Conservation (phyloP, 805 yeast species). For the Candida krabiensis region DNA sequence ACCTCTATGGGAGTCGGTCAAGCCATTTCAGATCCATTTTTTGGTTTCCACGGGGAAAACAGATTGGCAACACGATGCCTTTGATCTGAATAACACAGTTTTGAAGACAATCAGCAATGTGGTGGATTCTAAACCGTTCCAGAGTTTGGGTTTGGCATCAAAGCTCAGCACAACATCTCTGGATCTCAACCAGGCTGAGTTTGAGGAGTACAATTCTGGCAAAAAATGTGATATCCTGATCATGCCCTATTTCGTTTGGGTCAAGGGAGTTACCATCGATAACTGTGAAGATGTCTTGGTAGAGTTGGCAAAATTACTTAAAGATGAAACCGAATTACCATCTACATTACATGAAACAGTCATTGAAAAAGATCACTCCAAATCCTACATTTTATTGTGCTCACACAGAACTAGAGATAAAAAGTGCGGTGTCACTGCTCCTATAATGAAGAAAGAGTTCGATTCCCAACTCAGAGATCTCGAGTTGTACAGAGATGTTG, state of each 20-base stretch:
- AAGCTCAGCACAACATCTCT: constrained; percentile 24
- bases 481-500: constrained; percentile 71
- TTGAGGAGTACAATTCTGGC: constrained; percentile 41
- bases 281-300: constrained; percentile 46
- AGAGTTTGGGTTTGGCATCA: constrained; percentile 13
- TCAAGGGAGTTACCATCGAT: constrained; percentile 45
- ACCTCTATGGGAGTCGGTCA: constrained; percentile 70
- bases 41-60: constrained; percentile 79
- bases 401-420: constrained; percentile 92
- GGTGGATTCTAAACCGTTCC: constrained; percentile 25
- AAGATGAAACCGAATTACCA: constrained; percentile 21
- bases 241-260: constrained; percentile 75
- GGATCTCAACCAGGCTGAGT: constrained; percentile 32
- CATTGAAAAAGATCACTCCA: constrained; percentile 39
- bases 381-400: constrained; percentile 68
- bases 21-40: constrained; percentile 67
- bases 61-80: constrained; percentile 84
- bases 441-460: constrained; percentile 78
- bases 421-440: constrained; percentile 92
- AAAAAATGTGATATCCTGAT: constrained; percentile 60
- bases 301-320: constrained; percentile 42
- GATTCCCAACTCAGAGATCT: constrained; percentile 69
- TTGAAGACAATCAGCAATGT: constrained; percentile 22
- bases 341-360: constrained; percentile 19
- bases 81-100: constrained; percentile 35